Base-by-base conservation (phyloP, 129 eudicot species). In the Arctium lappa region DNA sequence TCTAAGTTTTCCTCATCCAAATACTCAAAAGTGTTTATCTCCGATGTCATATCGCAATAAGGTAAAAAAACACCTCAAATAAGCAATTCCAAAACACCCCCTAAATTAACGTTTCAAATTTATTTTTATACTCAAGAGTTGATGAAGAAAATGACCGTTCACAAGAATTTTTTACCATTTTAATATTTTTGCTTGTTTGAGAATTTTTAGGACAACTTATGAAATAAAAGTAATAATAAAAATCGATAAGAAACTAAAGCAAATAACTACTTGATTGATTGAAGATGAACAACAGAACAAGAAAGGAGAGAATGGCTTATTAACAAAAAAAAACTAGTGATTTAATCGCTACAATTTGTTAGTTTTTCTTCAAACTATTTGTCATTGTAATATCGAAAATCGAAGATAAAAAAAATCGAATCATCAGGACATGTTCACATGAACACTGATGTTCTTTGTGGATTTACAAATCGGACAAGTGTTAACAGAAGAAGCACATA, bases 391-490 rank as follows among this genome's bases (percentile, higher is more conserved):
- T 42, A 74, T 32, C 29, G 70, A 50, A 66, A 29, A 60, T 16
- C 0, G 9, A 60, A 66, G 0, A 2, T 40, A 70, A 12, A 18
- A 65, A 39, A 16, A 32, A 0, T 29, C 2, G 3, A 80, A 72
- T 63, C 65, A 89, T 27, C 85, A 85, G 69, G 91, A 89, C 87
- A 92, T 46, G 84, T 90, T 94, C 37, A 94, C 98, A 85, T 94
- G 97, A 83, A 94, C 90, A 79, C 92, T 94, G 37, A 90, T 91
- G 79, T 84, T 91, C 81, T 92, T 92, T 63, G 86, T 62, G 77
- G 90, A 85, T 86, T 87, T 89, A 87, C 98, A 94, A 34, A 94
- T 78, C 42, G 98, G 98, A 72, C 98, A 94, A 72, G 81, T 77
- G 79, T 94, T 88, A 9, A 86, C 85, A 0, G 90, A 82, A 4